Evolutionary conservation across 345 rosid genomes (phyloP).

Genomic region (Populus nigra): DNA sequence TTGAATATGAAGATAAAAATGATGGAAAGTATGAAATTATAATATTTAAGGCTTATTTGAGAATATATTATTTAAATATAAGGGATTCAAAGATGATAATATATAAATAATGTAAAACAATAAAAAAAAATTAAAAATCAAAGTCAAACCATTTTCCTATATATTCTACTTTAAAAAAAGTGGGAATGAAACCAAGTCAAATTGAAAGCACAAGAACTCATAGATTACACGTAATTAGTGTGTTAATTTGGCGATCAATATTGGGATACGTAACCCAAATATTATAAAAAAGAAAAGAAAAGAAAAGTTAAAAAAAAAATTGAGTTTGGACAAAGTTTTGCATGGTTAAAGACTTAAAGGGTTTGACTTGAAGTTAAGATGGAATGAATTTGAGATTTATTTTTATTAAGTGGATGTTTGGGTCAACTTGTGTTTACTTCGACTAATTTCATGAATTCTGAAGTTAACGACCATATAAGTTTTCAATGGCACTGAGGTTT

Average conservation of each 20-base stretch:
- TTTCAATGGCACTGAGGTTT: accelerated
- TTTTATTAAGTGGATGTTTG: accelerated
- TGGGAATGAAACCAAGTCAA: background rate
- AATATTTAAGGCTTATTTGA: background rate
- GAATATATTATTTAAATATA: too few species aligned
- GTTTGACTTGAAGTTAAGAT: too few species aligned
- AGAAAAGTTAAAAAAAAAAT: too few species aligned
- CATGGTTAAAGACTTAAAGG: background rate
- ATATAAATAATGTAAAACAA: background rate
- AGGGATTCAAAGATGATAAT: background rate
- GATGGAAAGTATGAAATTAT: too few species aligned
- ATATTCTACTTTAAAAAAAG: background rate
- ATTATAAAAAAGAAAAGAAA: too few species aligned
- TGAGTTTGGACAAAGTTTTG: background rate
- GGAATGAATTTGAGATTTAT: background rate
- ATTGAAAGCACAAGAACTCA: background rate
- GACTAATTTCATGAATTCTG: too few species aligned
- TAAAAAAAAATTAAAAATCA: background rate
- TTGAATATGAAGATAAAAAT: too few species aligned
- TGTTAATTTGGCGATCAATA: too few species aligned
- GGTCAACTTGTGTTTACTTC: accelerated
- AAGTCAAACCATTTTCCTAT: background rate
- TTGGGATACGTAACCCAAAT: too few species aligned
- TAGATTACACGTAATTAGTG: too few species aligned
- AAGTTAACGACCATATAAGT: too few species aligned